Base-by-base conservation (phyloP, 257 asterid genomes). In the Primulina huaijiensis region DNA sequence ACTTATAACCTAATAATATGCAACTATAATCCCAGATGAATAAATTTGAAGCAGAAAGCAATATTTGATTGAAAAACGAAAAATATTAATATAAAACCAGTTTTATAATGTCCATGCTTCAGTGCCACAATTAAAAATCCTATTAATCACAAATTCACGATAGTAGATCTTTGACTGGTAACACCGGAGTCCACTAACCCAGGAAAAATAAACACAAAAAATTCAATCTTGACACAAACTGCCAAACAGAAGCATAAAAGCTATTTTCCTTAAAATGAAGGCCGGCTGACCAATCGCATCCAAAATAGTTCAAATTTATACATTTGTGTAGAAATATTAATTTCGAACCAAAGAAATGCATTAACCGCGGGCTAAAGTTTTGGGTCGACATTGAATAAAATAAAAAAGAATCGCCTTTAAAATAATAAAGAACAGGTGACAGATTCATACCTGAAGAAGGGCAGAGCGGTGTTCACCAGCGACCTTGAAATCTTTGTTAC, bases 401-500 rank as follows among this genome's bases (percentile, higher is more conserved):
- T 17, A 27, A 65, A 35, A 55, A 37, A 64, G 7, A 27, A 65
- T 3, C 3, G 2, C 2, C 14, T 7, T n/a, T 31, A 37, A 8
- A 50, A 35, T 21, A 62, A 38, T 27, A n/a, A 19, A 53, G 7
- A 53, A n/a, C 4, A 5, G 5, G 0, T 7, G 7, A 27, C 69
- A 64, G 66, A 71, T 5, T 34, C 74, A 60, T 75, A 83, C 98
- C 96, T 92, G 98, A 35, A 92, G 92, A 85, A 92, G 88, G 63
- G 96, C 92, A 68, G 94, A 85, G 69, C 98, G 98, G 86, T 92
- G 96, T 77, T 92, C 89, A 7, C 98, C 94, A 53, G 89, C 95
- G 21, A 89, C 96, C 70, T 79, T 89, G 63, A 81, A 88, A 34
- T 92, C 82, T 63, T 83, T 84, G 72, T 89, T 80, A 23, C 86